Evolutionary conservation across 108 stramenopile species (phyloP), one percentile per base, ranked within the genome.

Genomic region (Cyclotella baltica): DNA sequence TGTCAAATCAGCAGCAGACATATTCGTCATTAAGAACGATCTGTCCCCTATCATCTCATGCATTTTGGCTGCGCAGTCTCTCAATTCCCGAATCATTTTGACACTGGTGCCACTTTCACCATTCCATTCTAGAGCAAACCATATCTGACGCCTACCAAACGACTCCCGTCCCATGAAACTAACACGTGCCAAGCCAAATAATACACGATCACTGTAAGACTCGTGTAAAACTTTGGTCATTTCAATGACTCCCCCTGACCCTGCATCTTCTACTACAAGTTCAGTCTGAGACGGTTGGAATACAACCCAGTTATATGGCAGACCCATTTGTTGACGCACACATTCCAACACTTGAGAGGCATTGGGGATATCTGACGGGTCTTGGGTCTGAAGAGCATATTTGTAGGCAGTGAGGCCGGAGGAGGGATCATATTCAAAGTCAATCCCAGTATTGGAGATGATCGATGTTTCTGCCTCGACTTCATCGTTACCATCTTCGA

Each of bases 231-330:
- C 65, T 0, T 64, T 59, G 10, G 75, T 67, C 63, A 75, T 63
- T 67, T 75, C 75, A 56, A 75, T 55, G 9, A 75, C 66, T 6
- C 75, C 75, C 4, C 75, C 75, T 30, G 75, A 75, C 27, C 75
- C 75, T 38, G 65, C 75, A 58, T 75, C 65, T 67, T 75, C 75
- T 3, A 75, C 53, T 13, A 67, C 36, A 0, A 75, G 50, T 31
- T 75, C 65, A 1, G 65, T 67, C 30, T 67, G 48, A 29, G 75
- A 75, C 28, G 75, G 65, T 34, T 67, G 52, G 55, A 67, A 75
- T 0, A 75, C 38, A 13, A 75, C 75, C 75, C 75, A 75, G 36
- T 75, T 75, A 35, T 75, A 75, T 0, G 75, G 75, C 38, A 67
- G 34, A 18, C 75, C 75, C 31, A 67, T 38, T 38, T 55, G 62